phyloP scores from a whole-genome alignment of 2,329 filamentous ascomycete species.

The Fusarium liriodendri region DNA sequence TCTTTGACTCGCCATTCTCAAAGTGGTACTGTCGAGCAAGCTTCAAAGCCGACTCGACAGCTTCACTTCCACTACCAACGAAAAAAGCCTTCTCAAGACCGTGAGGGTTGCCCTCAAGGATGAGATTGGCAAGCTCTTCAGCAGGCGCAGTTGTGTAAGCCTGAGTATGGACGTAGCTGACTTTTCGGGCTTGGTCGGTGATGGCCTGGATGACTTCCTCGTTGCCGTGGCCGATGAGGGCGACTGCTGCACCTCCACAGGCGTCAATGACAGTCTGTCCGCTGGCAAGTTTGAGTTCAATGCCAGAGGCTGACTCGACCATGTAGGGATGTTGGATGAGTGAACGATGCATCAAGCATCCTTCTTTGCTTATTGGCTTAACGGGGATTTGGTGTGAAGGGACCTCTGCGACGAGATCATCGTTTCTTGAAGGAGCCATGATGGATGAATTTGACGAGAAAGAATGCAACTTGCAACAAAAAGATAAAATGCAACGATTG shows the following conservation, averaged over 20 bases:
- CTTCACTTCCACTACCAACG: constrained; percentile 46
- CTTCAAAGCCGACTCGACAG: constrained; percentile 60
- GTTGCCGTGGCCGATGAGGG: constrained; percentile 71
- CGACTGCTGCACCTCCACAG: constrained; percentile 74
- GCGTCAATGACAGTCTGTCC: constrained; percentile 73
- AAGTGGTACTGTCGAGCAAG: constrained; percentile 59
- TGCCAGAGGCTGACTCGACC: constrained; percentile 56
- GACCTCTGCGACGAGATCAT: constrained; percentile 7
- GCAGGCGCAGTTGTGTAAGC: constrained; percentile 36
- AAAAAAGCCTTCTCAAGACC: constrained; percentile 41
- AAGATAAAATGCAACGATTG: background rate
- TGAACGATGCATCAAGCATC: constrained; percentile 44
- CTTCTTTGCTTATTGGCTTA: constrained; percentile 9
- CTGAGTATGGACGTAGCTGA: constrained; percentile 40
- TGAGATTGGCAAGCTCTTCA: constrained; percentile 33
- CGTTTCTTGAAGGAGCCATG: constrained; percentile 9
- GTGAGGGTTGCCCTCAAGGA: constrained; percentile 30
- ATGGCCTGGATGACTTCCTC: constrained; percentile 66
- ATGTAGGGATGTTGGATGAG: constrained; percentile 38
- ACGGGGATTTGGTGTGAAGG: background rate
- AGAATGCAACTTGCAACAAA: background rate
- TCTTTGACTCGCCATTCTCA: constrained; percentile 48
- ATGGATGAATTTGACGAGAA: background rate
- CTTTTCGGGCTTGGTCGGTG: constrained; percentile 60
- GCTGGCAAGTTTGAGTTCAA: constrained; percentile 45